Base-by-base conservation (phyloP, 2,329 filamentous ascomycete genomes). In the Verruconis gallopava region DNA sequence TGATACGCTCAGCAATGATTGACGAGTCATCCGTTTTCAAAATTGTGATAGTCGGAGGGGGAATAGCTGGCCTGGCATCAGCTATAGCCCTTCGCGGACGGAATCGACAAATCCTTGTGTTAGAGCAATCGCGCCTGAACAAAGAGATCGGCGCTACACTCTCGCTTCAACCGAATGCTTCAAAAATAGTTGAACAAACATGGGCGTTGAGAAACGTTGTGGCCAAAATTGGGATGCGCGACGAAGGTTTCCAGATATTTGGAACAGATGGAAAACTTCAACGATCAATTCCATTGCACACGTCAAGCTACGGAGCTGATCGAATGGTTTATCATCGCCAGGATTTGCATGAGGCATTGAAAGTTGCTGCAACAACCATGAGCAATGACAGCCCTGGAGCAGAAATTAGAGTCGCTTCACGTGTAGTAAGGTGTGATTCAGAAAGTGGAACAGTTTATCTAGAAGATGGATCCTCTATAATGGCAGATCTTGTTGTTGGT, bases 311-410 rank as follows among this genome's bases (percentile, higher is more conserved):
- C 43, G 62, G 59, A 3, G 61, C 59, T 5, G 56, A 64, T 40
- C 53, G 61, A 5, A 55, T 65, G 38, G 51, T 65, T 33, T 65
- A 62, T 43, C 62, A 66, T 44, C 53, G 63, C 15, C 60, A 63
- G 37, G 63, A 66, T 44, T 48, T 65, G 0, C 63, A 65, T 47
- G 43, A 51, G 3, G 56, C 54, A 13, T 49, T 62, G 1, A 48
- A 49, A 5, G 34, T 46, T 4, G 56, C 54, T 4, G 55, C 54
- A 11, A 54, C 43, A 0, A 49, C 46, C 9, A 18, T 22, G 59
- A 59, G 0, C 40, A 37, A 4, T 21, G 25, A 30, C 9, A n/a
- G 9, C 9, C 9, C 9, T n/a, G 9, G 11, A 11, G 33, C 33
- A 15, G 15, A 18, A 18, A 36, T 36, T 36, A 13, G 14, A 36